A percentile compares a stretch with the other conserved stretches of the same genome.
phyloP scores from a whole-genome alignment of 352 stramenopile species.

The Globisporangium splendens region DNA sequence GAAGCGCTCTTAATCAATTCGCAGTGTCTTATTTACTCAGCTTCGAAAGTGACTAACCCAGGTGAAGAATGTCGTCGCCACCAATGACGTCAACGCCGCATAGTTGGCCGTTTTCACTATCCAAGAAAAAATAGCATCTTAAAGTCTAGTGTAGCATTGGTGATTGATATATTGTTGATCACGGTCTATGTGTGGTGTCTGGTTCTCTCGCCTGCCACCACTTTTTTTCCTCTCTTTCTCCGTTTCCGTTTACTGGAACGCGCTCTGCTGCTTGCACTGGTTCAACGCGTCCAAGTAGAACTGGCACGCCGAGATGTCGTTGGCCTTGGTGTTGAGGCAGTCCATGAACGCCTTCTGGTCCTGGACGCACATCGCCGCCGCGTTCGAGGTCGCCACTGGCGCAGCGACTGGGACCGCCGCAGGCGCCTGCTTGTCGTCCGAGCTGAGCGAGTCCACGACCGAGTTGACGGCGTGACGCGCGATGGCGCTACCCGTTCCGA shows the following conservation, averaged over 20 bases:
- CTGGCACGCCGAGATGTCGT: constrained; percentile 80
- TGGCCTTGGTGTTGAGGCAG: constrained; percentile 70
- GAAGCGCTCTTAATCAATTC: too few relatives aligned
- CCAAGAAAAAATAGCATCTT: too few relatives aligned
- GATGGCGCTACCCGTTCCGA: constrained; percentile 95
- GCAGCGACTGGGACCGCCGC: constrained; percentile 15
- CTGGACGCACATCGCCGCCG: constrained; percentile 37
- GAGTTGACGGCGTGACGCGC: constrained; percentile 86
- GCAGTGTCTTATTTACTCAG: too few relatives aligned
- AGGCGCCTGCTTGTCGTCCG: constrained; percentile 38
- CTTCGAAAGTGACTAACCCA: too few relatives aligned
- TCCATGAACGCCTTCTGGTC: constrained; percentile 80
- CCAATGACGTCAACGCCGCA: too few relatives aligned
- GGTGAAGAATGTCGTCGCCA: too few relatives aligned
- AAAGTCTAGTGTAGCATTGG: too few relatives aligned
- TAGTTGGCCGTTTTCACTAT: too few relatives aligned
- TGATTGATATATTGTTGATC: too few relatives aligned
- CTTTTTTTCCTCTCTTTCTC: not conserved
- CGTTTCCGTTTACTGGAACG: constrained; percentile 36
- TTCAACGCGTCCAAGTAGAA: constrained; percentile 84
- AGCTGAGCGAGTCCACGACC: constrained; percentile 60
- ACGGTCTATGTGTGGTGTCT: too few relatives aligned
- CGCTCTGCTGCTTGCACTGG: constrained; percentile 77
- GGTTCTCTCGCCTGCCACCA: not conserved
- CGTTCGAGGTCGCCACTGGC: constrained; percentile 10